Evolutionary conservation across 257 asterid genomes (phyloP).

Genomic region (Anisodus acutangulus): DNA sequence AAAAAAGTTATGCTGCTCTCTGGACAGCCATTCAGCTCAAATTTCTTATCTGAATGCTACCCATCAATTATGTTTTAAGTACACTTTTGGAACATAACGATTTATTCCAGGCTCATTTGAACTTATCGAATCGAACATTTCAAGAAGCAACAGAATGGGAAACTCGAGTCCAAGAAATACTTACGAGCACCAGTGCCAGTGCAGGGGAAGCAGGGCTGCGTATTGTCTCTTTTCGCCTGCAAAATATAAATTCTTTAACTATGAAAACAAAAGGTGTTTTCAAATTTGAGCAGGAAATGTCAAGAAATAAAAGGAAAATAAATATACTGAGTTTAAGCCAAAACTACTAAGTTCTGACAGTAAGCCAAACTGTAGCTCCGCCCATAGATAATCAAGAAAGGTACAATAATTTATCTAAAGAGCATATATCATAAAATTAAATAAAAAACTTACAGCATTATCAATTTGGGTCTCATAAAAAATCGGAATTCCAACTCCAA

Average conservation of each 20-base stretch:
- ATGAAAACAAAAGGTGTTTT: not conserved
- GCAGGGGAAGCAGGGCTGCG: slow-evolving; percentile 97
- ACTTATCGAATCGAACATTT: not conserved
- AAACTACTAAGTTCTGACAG: not conserved
- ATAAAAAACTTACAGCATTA: slow-evolving; percentile 63
- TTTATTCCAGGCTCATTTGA: not conserved
- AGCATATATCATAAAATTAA: not conserved
- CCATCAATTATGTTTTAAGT: not conserved
- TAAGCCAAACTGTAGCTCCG: not conserved
- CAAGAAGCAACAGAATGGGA: not conserved
- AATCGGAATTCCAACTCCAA: slow-evolving; percentile 94
- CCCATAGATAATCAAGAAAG: not conserved
- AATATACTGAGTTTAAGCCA: not conserved
- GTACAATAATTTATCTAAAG: not conserved
- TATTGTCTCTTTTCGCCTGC: slow-evolving; percentile 88
- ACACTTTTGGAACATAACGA: not conserved
- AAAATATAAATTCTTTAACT: slow-evolving; percentile 29
- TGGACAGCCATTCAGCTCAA: slow-evolving; percentile 5
- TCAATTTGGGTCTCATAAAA: slow-evolving; percentile 90
- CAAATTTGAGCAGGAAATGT: not conserved
- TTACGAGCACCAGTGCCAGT: slow-evolving; percentile 90
- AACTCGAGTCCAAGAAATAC: slow-evolving; percentile 37
- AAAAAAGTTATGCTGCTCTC: not conserved
- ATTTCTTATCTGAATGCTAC: not conserved
- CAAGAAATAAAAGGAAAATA: not conserved